Evolutionary conservation across 2,329 filamentous ascomycete genomes (phyloP).

Genomic region (Aureobasidium sp.): DNA sequence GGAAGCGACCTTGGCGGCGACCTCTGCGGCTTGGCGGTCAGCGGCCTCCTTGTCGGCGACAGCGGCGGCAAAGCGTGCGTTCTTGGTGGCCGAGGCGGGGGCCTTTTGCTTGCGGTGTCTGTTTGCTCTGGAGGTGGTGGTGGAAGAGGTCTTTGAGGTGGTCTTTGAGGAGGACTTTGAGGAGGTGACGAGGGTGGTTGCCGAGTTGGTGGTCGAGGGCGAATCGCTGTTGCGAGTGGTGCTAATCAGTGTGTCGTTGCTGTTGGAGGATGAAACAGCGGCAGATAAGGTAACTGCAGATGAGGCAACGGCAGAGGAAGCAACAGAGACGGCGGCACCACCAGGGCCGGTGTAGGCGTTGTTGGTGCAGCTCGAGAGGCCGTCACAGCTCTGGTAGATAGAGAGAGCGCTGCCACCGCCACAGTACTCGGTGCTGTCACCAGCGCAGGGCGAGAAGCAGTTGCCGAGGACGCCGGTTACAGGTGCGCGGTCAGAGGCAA

Average conservation of each 20-base stretch:
- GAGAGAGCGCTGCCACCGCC: slow-evolving; percentile 29
- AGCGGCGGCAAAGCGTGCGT: slow-evolving; percentile 5
- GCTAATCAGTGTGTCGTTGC: background rate
- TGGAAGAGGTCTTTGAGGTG: background rate
- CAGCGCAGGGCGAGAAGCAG: slow-evolving; percentile 47
- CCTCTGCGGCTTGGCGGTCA: background rate
- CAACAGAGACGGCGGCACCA: slow-evolving; percentile 4
- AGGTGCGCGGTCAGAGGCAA: slow-evolving; percentile 27
- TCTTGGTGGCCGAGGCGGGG: background rate
- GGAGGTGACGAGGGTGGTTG: background rate
- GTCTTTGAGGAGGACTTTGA: background rate
- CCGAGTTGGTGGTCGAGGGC: background rate
- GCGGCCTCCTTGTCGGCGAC: background rate
- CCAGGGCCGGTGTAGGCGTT: slow-evolving; percentile 13
- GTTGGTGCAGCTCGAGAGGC: slow-evolving; percentile 12
- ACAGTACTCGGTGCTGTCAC: slow-evolving; percentile 33
- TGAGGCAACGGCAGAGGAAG: background rate
- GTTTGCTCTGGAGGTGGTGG: background rate
- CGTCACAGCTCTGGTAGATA: slow-evolving; percentile 23
- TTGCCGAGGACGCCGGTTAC: slow-evolving; percentile 44
- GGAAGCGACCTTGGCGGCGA: background rate
- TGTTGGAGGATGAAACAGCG: background rate
- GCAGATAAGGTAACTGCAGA: slow-evolving; percentile 4
- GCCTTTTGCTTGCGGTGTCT: background rate
- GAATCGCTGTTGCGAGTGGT: background rate